These are phyloP conservation scores for Xylaria longipes DNA, from an alignment of 495 filamentous ascomycete species.

Conservation along the genomic window DNA sequence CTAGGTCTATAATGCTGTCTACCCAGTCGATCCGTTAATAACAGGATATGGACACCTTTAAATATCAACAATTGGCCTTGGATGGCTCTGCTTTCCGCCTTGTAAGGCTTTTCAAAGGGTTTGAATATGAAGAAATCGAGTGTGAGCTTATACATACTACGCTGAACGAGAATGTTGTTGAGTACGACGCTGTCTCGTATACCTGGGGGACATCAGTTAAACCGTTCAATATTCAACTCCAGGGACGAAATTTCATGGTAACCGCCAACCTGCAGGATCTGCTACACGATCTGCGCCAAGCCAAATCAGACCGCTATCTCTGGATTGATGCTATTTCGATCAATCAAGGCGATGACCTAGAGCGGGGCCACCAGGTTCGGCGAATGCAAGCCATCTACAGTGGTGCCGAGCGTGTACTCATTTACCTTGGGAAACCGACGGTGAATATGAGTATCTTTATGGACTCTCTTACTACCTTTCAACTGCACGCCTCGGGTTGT, in stretches of 20 bases:
- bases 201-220: slow-evolving; percentile 25
- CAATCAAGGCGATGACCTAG: slow-evolving; percentile 27
- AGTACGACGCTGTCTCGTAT: slow-evolving; percentile 26
- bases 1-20: not conserved
- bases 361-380: slow-evolving; percentile 32
- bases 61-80: slow-evolving; percentile 14
- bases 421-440: slow-evolving; percentile 4
- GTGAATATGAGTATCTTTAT: not conserved
- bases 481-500: not conserved
- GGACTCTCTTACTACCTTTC: not conserved
- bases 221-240: slow-evolving; percentile 3
- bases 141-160: slow-evolving; percentile 29
- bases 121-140: not conserved
- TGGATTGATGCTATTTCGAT: slow-evolving; percentile 29
- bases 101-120: slow-evolving; percentile 23
- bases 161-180: slow-evolving; percentile 14
- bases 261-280: slow-evolving; percentile 27
- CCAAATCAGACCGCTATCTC: slow-evolving; percentile 27
- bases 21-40: not conserved
- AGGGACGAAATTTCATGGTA: slow-evolving; percentile 19
- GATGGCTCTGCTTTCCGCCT: slow-evolving; percentile 29
- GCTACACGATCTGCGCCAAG: slow-evolving; percentile 24
- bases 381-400: slow-evolving; percentile 31
- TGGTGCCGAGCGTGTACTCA: slow-evolving; percentile 20
- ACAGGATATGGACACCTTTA: not conserved